A percentile compares a stretch with the other conserved stretches of the same genome.
phyloP scores from a whole-genome alignment of 495 filamentous ascomycete species.

The Lepraria neglecta region DNA sequence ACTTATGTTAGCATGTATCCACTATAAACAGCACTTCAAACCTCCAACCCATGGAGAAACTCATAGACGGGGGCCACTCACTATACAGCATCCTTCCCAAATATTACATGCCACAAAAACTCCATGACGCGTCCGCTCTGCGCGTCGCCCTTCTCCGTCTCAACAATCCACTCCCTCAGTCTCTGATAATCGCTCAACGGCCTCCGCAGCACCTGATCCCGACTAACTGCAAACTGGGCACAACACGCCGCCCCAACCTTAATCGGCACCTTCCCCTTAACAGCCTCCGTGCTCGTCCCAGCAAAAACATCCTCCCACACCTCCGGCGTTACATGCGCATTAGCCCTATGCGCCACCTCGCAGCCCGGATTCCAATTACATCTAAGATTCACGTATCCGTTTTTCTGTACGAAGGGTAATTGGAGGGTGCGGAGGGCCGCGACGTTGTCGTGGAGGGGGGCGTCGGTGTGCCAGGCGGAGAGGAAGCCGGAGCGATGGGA shows the following conservation, averaged over 20 bases:
- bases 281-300: conserved; percentile 40
- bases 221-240: conserved; percentile 62
- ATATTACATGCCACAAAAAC: conserved; percentile 68
- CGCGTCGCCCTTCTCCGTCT: conserved; percentile 51
- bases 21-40: not conserved
- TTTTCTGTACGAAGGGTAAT: conserved; percentile 37
- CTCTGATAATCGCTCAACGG: conserved; percentile 47
- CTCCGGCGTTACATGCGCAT: conserved; percentile 26
- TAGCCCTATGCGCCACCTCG: conserved; percentile 37
- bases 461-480: conserved; percentile 42
- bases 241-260: conserved; percentile 52
- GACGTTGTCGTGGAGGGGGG: conserved; percentile 30
- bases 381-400: conserved; percentile 47
- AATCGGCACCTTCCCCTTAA: conserved; percentile 36
- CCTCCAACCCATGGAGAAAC: not conserved
- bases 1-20: conserved; percentile 29
- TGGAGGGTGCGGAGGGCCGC: conserved; percentile 36
- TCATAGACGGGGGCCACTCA: conserved; percentile 26
- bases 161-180: conserved; percentile 55
- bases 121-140: conserved; percentile 61
- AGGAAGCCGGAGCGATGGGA: conserved; percentile 39
- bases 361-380: conserved; percentile 44
- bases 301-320: conserved; percentile 42
- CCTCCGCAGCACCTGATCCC: conserved; percentile 44
- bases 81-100: conserved; percentile 44